These are phyloP conservation scores for Flaveria floridana DNA, from an alignment of 140 eudicot species.

Conservation along the genomic window DNA sequence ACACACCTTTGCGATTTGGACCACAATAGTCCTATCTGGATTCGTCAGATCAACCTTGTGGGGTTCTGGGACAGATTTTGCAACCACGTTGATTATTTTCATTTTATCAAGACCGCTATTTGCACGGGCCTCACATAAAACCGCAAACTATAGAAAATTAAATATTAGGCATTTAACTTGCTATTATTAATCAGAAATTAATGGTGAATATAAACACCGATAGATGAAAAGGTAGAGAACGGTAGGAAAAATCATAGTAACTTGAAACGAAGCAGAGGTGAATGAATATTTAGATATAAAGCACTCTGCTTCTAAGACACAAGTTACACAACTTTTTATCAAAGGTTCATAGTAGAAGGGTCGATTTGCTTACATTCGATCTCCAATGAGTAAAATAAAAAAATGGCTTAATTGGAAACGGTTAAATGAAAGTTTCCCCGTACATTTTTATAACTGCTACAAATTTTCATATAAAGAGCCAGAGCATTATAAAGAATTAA, in stretches of 20 bases:
- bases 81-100: slow-evolving; percentile 78
- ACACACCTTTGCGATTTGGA: slow-evolving; percentile 83
- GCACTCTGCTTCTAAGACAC: neutral
- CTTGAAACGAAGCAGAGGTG: neutral
- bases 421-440: too few species aligned
- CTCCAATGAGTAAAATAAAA: neutral
- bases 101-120: slow-evolving; percentile 79
- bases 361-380: neutral
- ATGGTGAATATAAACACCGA: neutral
- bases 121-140: slow-evolving; percentile 90
- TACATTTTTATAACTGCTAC: neutral
- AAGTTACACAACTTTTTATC: neutral
- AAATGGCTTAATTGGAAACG: neutral
- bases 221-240: neutral
- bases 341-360: slow-evolving; percentile 1
- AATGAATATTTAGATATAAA: neutral
- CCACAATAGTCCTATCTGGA: slow-evolving; percentile 82
- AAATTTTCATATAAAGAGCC: neutral
- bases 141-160: slow-evolving; percentile 63
- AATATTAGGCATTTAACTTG: neutral
- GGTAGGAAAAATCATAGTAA: neutral
- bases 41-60: slow-evolving; percentile 86
- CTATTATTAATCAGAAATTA: neutral
- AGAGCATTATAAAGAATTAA: neutral
- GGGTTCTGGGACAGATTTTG: slow-evolving; percentile 79